Percentiles rank a stretch among this genome's conserved stretches.
Evolutionary conservation across 2,329 filamentous ascomycete genomes (phyloP).

Genomic region (Volutella citrinella): DNA sequence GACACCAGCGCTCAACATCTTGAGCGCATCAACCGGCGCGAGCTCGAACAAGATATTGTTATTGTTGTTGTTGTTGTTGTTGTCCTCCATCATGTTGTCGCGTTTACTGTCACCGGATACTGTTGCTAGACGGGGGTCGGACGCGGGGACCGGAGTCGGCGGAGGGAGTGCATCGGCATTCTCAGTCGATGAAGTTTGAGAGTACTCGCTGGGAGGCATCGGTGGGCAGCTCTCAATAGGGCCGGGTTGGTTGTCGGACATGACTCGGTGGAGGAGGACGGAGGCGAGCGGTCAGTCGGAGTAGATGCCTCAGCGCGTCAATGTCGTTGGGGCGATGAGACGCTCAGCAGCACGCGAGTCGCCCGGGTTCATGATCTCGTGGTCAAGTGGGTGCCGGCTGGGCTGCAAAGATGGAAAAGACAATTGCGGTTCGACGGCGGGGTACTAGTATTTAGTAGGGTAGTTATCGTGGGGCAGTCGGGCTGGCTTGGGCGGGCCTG

Average conservation of each 20-base stretch:
- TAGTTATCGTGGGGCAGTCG: not conserved
- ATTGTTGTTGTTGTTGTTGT: too few relatives aligned
- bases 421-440: slow-evolving; percentile 4
- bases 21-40: slow-evolving; percentile 70
- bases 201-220: slow-evolving; percentile 18
- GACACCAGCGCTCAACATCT: slow-evolving; percentile 70
- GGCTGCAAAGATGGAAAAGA: too few relatives aligned
- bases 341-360: slow-evolving; percentile 21
- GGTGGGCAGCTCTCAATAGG: slow-evolving; percentile 16
- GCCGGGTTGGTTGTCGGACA: slow-evolving; percentile 21
- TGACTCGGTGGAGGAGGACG: slow-evolving; percentile 11
- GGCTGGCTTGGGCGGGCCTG: too few relatives aligned
- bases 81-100: slow-evolving; percentile 17
- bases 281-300: too few relatives aligned
- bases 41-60: slow-evolving; percentile 76
- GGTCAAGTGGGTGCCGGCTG: too few relatives aligned
- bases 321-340: slow-evolving; percentile 21
- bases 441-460: not conserved
- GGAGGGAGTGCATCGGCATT: slow-evolving; percentile 27
- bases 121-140: slow-evolving; percentile 33
- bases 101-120: slow-evolving; percentile 21
- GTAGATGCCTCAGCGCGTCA: too few relatives aligned
- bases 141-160: slow-evolving; percentile 41
- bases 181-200: slow-evolving; percentile 16
- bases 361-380: slow-evolving; percentile 27